Percentiles rank a stretch among this genome's conserved stretches.
Evolutionary conservation across 208 protist species (phyloP).

Genomic region (Trypanosoma conorhini): DNA sequence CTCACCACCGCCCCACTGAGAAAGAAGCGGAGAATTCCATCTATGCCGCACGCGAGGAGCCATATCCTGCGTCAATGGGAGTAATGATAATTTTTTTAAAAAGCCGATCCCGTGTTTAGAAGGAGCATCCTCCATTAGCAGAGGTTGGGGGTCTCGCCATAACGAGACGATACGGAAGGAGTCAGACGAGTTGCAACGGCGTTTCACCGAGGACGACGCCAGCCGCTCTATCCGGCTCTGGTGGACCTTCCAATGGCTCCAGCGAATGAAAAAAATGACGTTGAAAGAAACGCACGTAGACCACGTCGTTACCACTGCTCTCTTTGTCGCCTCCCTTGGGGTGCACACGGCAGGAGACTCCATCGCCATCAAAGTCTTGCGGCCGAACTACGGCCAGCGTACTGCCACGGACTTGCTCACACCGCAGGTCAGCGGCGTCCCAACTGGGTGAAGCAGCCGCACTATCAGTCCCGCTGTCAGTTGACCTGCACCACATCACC

Average conservation of each 20-base stretch:
- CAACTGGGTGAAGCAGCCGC: neutral
- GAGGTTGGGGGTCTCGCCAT: neutral
- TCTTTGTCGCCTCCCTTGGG: neutral
- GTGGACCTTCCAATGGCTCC: neutral
- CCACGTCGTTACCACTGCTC: neutral
- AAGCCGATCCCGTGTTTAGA: neutral
- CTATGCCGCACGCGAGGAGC: neutral
- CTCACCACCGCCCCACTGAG: neutral
- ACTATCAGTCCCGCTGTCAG: neutral
- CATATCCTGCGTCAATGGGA: neutral
- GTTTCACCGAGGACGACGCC: neutral
- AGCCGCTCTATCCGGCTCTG: neutral
- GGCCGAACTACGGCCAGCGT: conserved; percentile 17
- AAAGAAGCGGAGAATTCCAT: neutral
- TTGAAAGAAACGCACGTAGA: conserved; percentile 15
- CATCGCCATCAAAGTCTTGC: conserved; percentile 14
- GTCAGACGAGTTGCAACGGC: neutral
- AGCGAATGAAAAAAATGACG: conserved; percentile 17
- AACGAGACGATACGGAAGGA: neutral
- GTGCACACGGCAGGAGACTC: conserved; percentile 12
- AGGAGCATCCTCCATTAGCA: neutral
- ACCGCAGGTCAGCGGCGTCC: neutral
- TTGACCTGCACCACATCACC: conserved; percentile 10
- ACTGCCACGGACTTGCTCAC: neutral
- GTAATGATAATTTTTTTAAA: too few species aligned